A percentile compares a stretch with the other conserved stretches of the same genome.
Conservation (phyloP, 345 rosid genomes). For the Heritiera littoralis region DNA sequence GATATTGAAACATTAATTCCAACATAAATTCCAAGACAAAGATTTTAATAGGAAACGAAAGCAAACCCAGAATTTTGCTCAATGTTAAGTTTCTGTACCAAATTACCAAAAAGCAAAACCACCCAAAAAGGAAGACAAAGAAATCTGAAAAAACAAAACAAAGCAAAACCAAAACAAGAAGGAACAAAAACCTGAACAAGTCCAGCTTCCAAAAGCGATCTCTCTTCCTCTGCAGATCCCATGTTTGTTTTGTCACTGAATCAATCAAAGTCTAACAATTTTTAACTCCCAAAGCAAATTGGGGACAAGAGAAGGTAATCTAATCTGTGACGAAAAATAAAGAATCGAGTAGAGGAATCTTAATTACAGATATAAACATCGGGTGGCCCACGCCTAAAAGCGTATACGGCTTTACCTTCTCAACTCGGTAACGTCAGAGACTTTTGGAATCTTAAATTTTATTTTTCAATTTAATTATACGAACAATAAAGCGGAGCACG, state of each 20-base stretch:
- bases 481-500: no score
- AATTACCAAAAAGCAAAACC: background rate
- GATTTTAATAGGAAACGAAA: background rate
- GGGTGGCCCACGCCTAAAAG: background rate
- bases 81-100: background rate
- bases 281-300: background rate
- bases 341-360: background rate
- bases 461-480: no score
- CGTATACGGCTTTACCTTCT: background rate
- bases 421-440: background rate
- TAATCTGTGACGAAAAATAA: background rate
- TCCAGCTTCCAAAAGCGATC: slow-evolving; percentile 58
- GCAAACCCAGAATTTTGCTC: slow-evolving; percentile 6
- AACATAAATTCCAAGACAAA: slow-evolving; percentile 5
- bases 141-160: background rate
- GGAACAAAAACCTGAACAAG: slow-evolving; percentile 37
- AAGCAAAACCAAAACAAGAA: background rate
- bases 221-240: slow-evolving; percentile 60
- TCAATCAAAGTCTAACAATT: slow-evolving; percentile 4
- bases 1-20: background rate
- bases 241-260: slow-evolving; percentile 21
- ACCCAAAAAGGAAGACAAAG: background rate
- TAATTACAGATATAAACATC: background rate
- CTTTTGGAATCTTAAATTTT: no score
- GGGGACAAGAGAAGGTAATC: background rate